Percentiles rank a stretch among this genome's conserved stretches.
These are phyloP conservation scores for Solanum clarkiae DNA, from an alignment of 257 asterid species.

Conservation along the genomic window DNA sequence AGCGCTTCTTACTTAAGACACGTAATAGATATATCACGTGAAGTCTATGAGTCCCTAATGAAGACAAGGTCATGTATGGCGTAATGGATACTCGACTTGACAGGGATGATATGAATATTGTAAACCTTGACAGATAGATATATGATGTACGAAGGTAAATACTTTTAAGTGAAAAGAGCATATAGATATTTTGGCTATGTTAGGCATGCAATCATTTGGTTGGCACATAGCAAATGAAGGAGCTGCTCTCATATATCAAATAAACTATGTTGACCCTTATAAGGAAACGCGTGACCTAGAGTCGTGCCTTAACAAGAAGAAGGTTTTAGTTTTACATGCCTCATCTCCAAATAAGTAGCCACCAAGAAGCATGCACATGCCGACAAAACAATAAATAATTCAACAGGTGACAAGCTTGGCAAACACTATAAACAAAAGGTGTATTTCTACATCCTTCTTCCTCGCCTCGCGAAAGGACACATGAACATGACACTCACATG, in stretches of 20 bases:
- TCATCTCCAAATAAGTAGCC: neutral
- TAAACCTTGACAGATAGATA: neutral
- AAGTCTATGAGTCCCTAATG: too few species aligned
- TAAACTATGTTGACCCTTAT: neutral
- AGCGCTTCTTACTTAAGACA: too few species aligned
- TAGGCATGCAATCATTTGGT: neutral
- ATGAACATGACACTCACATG: neutral
- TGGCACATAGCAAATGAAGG: neutral
- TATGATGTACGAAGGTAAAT: neutral
- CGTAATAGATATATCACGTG: neutral
- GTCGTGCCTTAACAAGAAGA: neutral
- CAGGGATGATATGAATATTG: neutral
- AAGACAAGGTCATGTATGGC: neutral
- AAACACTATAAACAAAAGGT: neutral
- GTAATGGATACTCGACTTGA: neutral
- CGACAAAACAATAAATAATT: neutral
- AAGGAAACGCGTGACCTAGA: neutral
- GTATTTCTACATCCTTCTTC: neutral
- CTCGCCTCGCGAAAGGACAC: neutral
- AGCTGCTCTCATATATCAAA: neutral
- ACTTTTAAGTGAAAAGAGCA: neutral
- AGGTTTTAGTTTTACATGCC: neutral
- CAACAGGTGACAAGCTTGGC: neutral
- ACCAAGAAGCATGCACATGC: neutral
- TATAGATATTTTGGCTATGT: too few species aligned